Evolutionary conservation across 345 rosid genomes (phyloP).

Genomic region (Pistacia integerrima): DNA sequence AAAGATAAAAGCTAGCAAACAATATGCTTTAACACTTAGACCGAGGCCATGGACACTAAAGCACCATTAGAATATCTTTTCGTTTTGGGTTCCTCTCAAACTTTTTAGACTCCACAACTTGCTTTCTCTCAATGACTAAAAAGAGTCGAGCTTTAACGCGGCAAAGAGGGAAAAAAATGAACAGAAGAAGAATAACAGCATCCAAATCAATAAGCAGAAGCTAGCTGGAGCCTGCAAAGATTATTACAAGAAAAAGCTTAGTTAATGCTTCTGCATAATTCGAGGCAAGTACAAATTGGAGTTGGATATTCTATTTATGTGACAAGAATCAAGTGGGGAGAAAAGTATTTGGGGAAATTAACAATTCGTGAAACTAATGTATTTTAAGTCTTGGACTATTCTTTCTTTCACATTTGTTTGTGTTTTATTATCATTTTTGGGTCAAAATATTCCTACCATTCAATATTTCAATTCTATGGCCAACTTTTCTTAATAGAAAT

Average conservation of each 20-base stretch:
- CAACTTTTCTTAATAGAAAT: not conserved
- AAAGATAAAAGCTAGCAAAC: conserved; percentile 27
- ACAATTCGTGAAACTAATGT: conserved; percentile 16
- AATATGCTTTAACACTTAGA: conserved; percentile 45
- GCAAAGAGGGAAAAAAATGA: conserved; percentile 16
- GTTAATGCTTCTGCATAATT: conserved; percentile 5
- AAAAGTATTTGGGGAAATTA: not conserved
- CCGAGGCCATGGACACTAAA: conserved; percentile 34
- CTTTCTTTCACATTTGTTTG: not conserved
- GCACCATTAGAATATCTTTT: conserved; percentile 18
- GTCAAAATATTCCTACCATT: conserved; percentile 34
- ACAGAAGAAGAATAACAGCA: conserved; percentile 11
- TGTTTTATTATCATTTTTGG: conserved; percentile 17
- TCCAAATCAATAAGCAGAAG: not conserved
- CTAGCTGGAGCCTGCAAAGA: conserved; percentile 5
- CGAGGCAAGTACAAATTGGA: not conserved
- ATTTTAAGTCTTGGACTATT: not conserved
- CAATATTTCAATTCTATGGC: not conserved
- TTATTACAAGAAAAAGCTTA: conserved; percentile 5
- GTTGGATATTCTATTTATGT: conserved; percentile 2
- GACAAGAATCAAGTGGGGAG: conserved; percentile 5
- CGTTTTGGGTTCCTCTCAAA: conserved; percentile 26
- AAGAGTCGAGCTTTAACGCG: not conserved
- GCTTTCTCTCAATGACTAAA: conserved; percentile 17
- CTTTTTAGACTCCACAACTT: conserved; percentile 20